A percentile compares a stretch with the other conserved stretches of the same genome.
Evolutionary conservation across 768 basidiomycete genomes (phyloP).

Genomic region (Jaapia argillacea): DNA sequence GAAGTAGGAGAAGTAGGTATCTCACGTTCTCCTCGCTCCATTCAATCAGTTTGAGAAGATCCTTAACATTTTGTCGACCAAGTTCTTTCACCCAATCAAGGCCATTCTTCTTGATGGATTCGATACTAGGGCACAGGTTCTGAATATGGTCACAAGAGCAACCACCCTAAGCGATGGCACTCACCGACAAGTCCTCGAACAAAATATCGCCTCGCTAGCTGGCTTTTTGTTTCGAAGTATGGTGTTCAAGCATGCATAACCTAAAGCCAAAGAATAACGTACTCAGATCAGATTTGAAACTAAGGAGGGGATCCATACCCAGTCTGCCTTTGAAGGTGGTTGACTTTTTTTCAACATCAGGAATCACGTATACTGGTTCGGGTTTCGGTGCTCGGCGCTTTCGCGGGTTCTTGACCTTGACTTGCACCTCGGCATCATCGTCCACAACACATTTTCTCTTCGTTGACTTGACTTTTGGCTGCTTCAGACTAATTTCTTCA

Average conservation of each 20-base stretch:
- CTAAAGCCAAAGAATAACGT: conserved; percentile 25
- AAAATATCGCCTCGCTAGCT: conserved; percentile 56
- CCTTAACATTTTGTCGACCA: conserved; percentile 64
- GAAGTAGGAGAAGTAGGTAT: conserved; percentile 2
- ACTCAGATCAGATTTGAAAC: conserved; percentile 3
- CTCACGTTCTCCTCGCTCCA: conserved; percentile 85
- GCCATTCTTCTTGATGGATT: conserved; percentile 72
- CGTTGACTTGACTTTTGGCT: background rate
- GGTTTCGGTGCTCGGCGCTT: background rate
- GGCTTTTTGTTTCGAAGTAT: conserved; percentile 67
- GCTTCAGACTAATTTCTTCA: background rate
- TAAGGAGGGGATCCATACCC: conserved; percentile 20
- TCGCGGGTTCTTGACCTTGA: background rate
- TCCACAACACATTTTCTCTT: background rate
- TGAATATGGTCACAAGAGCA: background rate
- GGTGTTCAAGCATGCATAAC: conserved; percentile 83
- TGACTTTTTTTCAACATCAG: conserved; percentile 53
- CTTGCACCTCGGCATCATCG: background rate
- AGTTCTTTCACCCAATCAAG: conserved; percentile 76
- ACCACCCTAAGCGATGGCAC: conserved; percentile 4
- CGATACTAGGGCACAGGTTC: conserved; percentile 39
- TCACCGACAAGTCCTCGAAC: conserved; percentile 58
- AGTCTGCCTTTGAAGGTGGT: conserved; percentile 65
- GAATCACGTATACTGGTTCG: conserved; percentile 44
- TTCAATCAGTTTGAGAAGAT: conserved; percentile 64